A percentile compares a stretch with the other conserved stretches of the same genome.
phyloP scores from a whole-genome alignment of 2,329 filamentous ascomycete genomes.

The Aspergillus uvarum region DNA sequence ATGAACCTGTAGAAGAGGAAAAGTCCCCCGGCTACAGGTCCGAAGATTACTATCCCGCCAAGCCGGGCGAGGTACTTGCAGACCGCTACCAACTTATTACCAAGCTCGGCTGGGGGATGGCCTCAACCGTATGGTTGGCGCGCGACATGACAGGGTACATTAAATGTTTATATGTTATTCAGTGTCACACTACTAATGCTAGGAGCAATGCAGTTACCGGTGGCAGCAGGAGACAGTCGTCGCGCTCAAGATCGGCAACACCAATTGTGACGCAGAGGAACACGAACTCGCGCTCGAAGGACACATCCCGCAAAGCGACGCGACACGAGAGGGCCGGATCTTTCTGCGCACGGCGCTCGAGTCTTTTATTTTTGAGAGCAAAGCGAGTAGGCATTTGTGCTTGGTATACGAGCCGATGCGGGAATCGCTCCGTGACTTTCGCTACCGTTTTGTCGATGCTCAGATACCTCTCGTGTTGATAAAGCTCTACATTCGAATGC shows the following conservation, averaged over 20 bases:
- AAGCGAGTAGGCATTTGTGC: conserved; percentile 32
- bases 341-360: conserved; percentile 23
- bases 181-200: background rate
- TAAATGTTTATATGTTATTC: no score
- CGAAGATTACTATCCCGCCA: conserved; percentile 41
- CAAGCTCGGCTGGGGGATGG: conserved; percentile 46
- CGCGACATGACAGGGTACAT: conserved; percentile 30
- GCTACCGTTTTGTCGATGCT: conserved; percentile 25
- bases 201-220: background rate
- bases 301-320: conserved; percentile 26
- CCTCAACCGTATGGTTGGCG: conserved; percentile 48
- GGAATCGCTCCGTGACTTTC: conserved; percentile 35
- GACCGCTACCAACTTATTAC: conserved; percentile 37
- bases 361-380: conserved; percentile 17
- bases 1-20: conserved; percentile 41
- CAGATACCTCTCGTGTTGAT: conserved; percentile 28
- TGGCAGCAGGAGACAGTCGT: conserved; percentile 22
- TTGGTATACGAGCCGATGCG: conserved; percentile 38
- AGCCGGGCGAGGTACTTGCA: conserved; percentile 38
- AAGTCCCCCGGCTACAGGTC: conserved; percentile 34
- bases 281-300: conserved; percentile 28
- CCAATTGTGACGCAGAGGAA: conserved; percentile 2
- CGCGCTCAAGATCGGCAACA: conserved; percentile 32
- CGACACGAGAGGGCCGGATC: conserved; percentile 22
- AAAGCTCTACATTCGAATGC: conserved; percentile 33